A percentile compares a stretch with the other conserved stretches of the same genome.
Conservation (phyloP, 371 early-diverging fungal genomes). For the Conidiobolus incongruus region DNA sequence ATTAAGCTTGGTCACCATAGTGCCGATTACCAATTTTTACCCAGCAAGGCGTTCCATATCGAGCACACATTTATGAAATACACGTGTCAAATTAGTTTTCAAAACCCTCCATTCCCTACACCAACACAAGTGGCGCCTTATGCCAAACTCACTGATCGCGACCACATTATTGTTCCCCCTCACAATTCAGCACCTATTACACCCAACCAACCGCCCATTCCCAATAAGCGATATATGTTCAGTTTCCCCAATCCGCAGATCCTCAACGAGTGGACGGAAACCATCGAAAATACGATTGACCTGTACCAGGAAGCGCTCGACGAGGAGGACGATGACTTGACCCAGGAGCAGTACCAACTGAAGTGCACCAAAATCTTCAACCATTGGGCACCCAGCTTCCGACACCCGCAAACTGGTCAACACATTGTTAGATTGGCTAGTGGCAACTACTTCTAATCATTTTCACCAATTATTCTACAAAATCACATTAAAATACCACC, state of each 20-base stretch:
- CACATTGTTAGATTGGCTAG: no score
- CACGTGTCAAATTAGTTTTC: conserved; percentile 24
- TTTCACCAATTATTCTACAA: no score
- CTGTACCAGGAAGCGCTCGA: neutral
- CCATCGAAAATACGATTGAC: conserved; percentile 1
- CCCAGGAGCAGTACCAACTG: no score
- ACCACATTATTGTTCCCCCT: neutral
- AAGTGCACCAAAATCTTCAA: no score
- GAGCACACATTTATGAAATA: conserved; percentile 33
- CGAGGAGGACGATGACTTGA: neutral
- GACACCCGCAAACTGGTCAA: no score
- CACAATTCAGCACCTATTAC: neutral
- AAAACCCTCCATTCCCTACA: no score
- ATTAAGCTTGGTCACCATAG: conserved; percentile 17
- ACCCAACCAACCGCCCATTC: neutral
- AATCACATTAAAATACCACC: no score
- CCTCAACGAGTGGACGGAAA: neutral
- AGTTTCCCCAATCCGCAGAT: neutral
- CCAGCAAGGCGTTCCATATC: conserved; percentile 24
- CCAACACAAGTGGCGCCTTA: no score
- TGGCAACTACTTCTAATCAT: no score
- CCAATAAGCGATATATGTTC: neutral
- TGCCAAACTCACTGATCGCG: no score
- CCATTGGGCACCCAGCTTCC: no score
- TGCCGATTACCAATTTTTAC: conserved; percentile 20